Evolutionary conservation across 192 early-diverging fungal genomes (phyloP), one percentile per base, ranked within the genome.

Genomic region (Coemansia sp.): DNA sequence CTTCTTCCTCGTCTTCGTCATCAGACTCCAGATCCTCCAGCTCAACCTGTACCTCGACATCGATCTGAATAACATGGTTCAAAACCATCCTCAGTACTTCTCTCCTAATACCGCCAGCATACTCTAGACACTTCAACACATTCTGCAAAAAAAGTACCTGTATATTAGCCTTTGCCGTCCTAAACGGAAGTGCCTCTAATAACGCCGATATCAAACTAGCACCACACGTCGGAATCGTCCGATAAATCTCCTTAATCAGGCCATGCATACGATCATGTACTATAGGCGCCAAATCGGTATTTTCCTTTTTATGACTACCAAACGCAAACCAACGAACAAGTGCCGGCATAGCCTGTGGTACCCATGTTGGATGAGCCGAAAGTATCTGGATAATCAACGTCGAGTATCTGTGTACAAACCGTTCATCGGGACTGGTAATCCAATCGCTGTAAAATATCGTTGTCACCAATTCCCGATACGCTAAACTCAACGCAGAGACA

Each of bases 11-110:
- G 14, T 63, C 72, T 58, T 80, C 79, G 18, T 72, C 72, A 4
- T 84, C 83, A 3, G 69, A 72, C 40, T 90, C 89, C 28, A 92
- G 66, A 16, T 98, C 95, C 31, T 96, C 94, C 32, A 96, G 62
- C 56, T 93, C 94, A 2, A 90, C 85, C 67, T 98, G 96, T 60
- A 98, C 93, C 64, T 95, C 95, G 14, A 80, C 96, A 72, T 99
- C 96, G 48, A 99, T 88, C 60, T 95, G 89, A 7, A 96, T 85
- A 6, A 93, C 82, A n/a, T 88, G 82, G 45, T 97, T 94, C 25
- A 99, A 75, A 2, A 92, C 81, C 18, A 97, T 75, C 20, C 82
- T 74, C 25, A 96, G 80, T 20, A 96, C 72, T 57, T 92, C 87
- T 49, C 84, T 76, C 31, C 89, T 77, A 25, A 97, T 71, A 0